Evolutionary conservation across 192 early-diverging fungal genomes (phyloP), one percentile per base, ranked within the genome.

Genomic region (Phycomyces nitens): DNA sequence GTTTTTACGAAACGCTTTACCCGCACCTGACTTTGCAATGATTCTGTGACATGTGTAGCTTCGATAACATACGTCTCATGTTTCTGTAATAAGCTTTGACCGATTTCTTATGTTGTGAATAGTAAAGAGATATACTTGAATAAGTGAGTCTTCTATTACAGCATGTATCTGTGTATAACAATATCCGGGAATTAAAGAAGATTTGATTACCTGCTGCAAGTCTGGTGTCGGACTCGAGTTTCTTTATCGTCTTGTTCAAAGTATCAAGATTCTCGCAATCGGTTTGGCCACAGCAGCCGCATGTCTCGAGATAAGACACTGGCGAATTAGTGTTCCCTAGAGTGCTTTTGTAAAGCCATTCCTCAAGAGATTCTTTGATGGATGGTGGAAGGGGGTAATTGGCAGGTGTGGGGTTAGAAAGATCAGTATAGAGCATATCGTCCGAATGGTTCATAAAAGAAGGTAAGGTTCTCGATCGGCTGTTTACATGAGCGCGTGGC

Each of bases 121-220:
- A 34, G 44, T 57, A 60, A 52, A 27, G 40, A n/a, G 16, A 34
- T 11, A 56, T 42, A 29, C 21, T 27, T 41, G 8, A 2, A 44
- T 55, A 8, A n/a, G n/a, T n/a, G n/a, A n/a, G n/a, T n/a, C n/a
- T n/a, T n/a, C n/a, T n/a, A n/a, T n/a, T n/a, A n/a, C n/a, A n/a
- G n/a, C n/a, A 22, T 23, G 41, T 49, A 51, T 26, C 22, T n/a
- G 40, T 11, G 12, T 27, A 16, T 3, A 42, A 2, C 8, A 50
- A 51, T 64, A 11, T 22, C 29, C 29, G 29, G 29, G 7, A 34
- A 7, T 34, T 34, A 34, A 34, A 34, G 29, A 34, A 34, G 2
- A 7, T 34, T 34, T 34, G 29, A 47, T 59, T 57, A 80, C 78
- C 78, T 63, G 71, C 75, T 60, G 78, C 78, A 24, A 80, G 56